These are phyloP conservation scores for Zygosaccharomyces pseudobailii DNA, from an alignment of 1,139 yeast species.

Conservation along the genomic window DNA sequence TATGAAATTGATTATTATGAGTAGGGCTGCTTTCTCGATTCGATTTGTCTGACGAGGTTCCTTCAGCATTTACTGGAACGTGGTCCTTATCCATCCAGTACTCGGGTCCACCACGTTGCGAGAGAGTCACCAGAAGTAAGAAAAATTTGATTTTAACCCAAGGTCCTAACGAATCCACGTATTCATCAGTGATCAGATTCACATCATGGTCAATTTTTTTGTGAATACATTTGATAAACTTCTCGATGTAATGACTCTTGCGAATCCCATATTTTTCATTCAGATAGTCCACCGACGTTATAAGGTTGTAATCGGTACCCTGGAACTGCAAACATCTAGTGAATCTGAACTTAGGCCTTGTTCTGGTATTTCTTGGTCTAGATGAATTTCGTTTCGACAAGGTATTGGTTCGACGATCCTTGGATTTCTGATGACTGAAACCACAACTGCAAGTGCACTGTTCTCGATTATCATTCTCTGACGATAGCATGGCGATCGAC, in stretches of 20 bases:
- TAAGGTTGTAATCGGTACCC: slow-evolving; percentile 28
- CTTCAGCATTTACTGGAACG: slow-evolving; percentile 6
- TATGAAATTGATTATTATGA: slow-evolving; percentile 1
- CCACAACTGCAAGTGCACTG: not conserved
- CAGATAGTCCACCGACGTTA: slow-evolving; percentile 31
- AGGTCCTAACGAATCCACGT: slow-evolving; percentile 22
- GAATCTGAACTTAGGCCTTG: slow-evolving; percentile 16
- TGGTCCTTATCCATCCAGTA: slow-evolving; percentile 33
- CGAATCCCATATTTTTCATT: slow-evolving; percentile 32
- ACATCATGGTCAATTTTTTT: slow-evolving; percentile 30
- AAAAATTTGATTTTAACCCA: slow-evolving; percentile 33
- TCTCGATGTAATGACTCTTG: slow-evolving; percentile 29
- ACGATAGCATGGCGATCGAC: not conserved
- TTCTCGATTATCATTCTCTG: not conserved
- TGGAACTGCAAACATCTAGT: slow-evolving; percentile 21
- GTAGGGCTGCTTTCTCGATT: slow-evolving; percentile 8
- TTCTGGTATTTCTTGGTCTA: slow-evolving; percentile 1
- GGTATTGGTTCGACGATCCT: not conserved
- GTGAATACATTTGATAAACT: slow-evolving; percentile 33
- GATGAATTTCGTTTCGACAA: not conserved
- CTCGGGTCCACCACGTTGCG: slow-evolving; percentile 36
- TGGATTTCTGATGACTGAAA: not conserved
- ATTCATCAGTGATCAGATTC: slow-evolving; percentile 24
- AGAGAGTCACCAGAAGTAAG: slow-evolving; percentile 29
- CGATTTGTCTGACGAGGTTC: slow-evolving; percentile 1